Conservation (phyloP, 169 alveolate genomes). For the Plasmodium fragile region DNA sequence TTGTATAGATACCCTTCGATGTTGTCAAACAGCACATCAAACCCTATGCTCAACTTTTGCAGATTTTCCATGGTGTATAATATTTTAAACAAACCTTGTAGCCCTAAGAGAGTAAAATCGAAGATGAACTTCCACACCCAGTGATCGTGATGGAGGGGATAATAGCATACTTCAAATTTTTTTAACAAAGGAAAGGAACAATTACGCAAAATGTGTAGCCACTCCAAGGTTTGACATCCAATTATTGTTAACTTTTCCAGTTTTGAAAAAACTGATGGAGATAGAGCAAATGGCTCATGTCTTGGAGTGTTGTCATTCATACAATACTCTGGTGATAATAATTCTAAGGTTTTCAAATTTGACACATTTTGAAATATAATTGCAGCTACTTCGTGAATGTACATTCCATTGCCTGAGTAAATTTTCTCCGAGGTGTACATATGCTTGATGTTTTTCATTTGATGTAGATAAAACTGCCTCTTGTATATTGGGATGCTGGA, state of each 20-base stretch:
- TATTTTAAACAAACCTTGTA: conserved; percentile 65
- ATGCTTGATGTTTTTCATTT: conserved; percentile 68
- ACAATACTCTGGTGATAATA: conserved; percentile 68
- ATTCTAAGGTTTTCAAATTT: conserved; percentile 63
- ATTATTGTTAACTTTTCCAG: conserved; percentile 70
- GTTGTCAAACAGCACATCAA: conserved; percentile 64
- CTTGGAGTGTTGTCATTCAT: conserved; percentile 75
- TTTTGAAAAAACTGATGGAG: conserved; percentile 54
- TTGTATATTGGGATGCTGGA: conserved; percentile 60
- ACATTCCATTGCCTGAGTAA: conserved; percentile 62
- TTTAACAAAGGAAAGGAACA: conserved; percentile 72
- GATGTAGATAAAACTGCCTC: conserved; percentile 72
- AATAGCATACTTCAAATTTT: conserved; percentile 65
- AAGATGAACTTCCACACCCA: conserved; percentile 76
- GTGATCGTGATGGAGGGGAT: conserved; percentile 75
- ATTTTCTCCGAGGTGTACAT: conserved; percentile 63
- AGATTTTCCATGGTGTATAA: conserved; percentile 75
- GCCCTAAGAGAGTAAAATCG: conserved; percentile 67
- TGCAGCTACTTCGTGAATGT: conserved; percentile 76
- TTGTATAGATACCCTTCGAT: conserved; percentile 57
- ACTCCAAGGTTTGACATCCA: conserved; percentile 74
- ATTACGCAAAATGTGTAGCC: conserved; percentile 75
- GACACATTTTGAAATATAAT: conserved; percentile 67
- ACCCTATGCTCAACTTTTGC: conserved; percentile 53
- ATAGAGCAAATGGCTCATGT: conserved; percentile 72